Evolutionary conservation across 768 basidiomycete species (phyloP).

Genomic region (Rhodotorula taiwanensis): DNA sequence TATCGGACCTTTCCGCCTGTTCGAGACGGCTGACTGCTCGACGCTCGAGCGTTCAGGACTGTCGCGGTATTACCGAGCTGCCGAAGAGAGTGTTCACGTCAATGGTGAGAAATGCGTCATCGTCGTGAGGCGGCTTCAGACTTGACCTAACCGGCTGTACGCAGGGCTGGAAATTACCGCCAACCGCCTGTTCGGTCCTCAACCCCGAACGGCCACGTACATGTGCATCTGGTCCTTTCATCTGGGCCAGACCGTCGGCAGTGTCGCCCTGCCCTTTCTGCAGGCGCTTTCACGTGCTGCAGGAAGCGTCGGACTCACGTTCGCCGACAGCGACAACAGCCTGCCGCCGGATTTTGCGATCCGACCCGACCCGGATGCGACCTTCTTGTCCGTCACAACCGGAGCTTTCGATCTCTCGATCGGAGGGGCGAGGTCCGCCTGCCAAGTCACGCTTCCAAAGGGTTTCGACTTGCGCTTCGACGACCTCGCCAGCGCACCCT

Average conservation of each 20-base stretch:
- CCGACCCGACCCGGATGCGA: conserved; percentile 73
- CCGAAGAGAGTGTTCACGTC: neutral
- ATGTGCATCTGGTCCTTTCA: conserved; percentile 87
- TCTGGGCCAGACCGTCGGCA: conserved; percentile 59
- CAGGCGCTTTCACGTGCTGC: conserved; percentile 53
- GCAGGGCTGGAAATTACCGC: conserved; percentile 73
- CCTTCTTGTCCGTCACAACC: conserved; percentile 67
- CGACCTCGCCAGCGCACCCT: conserved; percentile 62
- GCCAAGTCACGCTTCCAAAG: conserved; percentile 52
- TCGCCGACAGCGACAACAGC: conserved; percentile 67
- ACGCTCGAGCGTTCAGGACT: conserved; percentile 29
- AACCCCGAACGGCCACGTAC: conserved; percentile 75
- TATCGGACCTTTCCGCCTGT: conserved; percentile 55
- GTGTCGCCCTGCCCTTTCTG: conserved; percentile 55
- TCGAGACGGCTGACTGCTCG: conserved; percentile 48
- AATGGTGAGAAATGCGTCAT: neutral
- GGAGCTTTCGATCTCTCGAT: conserved; percentile 56
- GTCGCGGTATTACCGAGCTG: neutral
- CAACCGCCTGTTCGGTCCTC: conserved; percentile 81
- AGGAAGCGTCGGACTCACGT: conserved; percentile 62
- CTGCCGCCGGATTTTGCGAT: conserved; percentile 56
- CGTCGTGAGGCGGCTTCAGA: too few species aligned
- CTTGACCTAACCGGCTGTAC: too few species aligned
- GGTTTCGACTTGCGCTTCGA: conserved; percentile 67
- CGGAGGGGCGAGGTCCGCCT: conserved; percentile 55